These are phyloP conservation scores for Backusella luteola DNA, from an alignment of 192 early-diverging fungal genomes.

Conservation along the genomic window DNA sequence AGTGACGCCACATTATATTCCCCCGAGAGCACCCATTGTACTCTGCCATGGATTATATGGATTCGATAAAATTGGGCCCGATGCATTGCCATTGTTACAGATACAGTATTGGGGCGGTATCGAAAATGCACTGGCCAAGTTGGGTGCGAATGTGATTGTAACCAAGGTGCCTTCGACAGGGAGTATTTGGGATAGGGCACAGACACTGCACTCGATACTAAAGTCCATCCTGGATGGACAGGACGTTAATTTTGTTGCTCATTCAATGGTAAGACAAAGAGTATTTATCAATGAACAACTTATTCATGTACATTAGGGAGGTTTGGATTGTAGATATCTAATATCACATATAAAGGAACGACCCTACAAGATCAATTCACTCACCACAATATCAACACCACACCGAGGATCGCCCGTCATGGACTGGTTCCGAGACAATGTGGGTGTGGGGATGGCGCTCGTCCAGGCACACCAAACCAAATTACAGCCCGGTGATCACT, in stretches of 20 bases:
- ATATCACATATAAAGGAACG: constrained; percentile 77
- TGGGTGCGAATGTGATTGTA: constrained; percentile 82
- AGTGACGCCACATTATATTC: constrained; percentile 63
- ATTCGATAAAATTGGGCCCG: constrained; percentile 83
- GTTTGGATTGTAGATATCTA: constrained; percentile 90
- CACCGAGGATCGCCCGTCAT: constrained; percentile 92
- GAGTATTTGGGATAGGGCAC: constrained; percentile 71
- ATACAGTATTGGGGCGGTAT: constrained; percentile 87
- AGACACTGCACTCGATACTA: constrained; percentile 71
- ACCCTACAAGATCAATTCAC: constrained; percentile 69
- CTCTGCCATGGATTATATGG: constrained; percentile 93
- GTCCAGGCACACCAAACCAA: constrained; percentile 9
- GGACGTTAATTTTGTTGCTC: constrained; percentile 84
- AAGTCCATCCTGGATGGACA: constrained; percentile 48
- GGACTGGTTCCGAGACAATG: constrained; percentile 89
- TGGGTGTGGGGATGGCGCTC: constrained; percentile 70
- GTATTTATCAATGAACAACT: not conserved
- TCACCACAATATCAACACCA: constrained; percentile 93
- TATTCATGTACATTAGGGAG: constrained; percentile 57
- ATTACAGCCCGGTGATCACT: not conserved
- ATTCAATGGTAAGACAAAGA: constrained; percentile 74
- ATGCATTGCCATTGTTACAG: constrained; percentile 74
- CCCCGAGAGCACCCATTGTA: constrained; percentile 77
- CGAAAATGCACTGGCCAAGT: constrained; percentile 66
- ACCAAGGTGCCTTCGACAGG: constrained; percentile 76